phyloP scores from a whole-genome alignment of 371 early-diverging fungal genomes.

The Mortierella sp. region DNA sequence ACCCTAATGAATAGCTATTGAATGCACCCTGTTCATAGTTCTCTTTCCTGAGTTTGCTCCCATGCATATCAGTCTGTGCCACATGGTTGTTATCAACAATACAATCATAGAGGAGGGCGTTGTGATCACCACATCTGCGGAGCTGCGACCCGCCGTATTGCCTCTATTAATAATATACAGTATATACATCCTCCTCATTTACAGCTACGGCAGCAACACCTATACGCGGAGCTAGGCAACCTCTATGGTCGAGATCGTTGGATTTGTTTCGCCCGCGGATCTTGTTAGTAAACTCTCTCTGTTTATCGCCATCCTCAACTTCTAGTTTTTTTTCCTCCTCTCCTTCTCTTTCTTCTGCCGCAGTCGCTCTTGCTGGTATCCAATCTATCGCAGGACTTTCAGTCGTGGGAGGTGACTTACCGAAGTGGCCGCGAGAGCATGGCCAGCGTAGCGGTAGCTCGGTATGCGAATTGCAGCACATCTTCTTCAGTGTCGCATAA shows the following conservation, averaged over 20 bases:
- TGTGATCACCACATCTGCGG: neutral
- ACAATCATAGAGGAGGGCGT: neutral
- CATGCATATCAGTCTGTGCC: neutral
- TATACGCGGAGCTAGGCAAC: no score
- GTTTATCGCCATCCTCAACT: no score
- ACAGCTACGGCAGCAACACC: no score
- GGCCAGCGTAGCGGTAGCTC: conserved; percentile 6
- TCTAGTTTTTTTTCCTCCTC: no score
- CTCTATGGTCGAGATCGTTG: no score
- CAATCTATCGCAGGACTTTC: no score
- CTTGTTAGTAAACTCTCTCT: no score
- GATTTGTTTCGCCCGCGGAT: no score
- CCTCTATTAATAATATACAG: neutral
- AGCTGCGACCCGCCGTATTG: neutral
- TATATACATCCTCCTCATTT: no score
- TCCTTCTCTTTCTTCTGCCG: no score
- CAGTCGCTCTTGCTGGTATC: no score
- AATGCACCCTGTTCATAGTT: conserved; percentile 8
- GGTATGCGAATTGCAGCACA: conserved; percentile 5
- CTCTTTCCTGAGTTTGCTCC: neutral
- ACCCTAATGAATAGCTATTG: neutral
- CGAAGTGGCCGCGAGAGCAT: conserved; percentile 8
- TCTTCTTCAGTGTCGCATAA: conserved; percentile 1
- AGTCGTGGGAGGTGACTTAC: neutral
- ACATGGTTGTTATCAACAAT: neutral